Conservation (phyloP, 352 stramenopile species). For the Globisporangium uncinulatum region DNA sequence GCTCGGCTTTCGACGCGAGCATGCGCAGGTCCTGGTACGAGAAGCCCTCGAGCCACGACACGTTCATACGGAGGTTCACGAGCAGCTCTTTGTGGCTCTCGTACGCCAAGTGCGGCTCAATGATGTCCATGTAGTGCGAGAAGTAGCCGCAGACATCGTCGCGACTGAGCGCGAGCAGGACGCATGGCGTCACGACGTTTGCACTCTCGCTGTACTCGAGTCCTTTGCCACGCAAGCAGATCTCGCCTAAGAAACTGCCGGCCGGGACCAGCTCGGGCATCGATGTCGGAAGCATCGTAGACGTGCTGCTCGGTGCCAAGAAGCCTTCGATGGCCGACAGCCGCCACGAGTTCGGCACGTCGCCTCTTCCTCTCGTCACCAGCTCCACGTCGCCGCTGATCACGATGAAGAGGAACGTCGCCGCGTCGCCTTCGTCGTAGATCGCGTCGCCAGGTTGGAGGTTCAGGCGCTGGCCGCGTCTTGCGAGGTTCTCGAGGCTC, state of each 20-base stretch:
- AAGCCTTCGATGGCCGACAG: slow-evolving; percentile 13
- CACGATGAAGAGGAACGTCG: slow-evolving; percentile 65
- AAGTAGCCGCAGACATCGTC: slow-evolving; percentile 59
- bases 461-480: slow-evolving; percentile 33
- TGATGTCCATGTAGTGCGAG: slow-evolving; percentile 60
- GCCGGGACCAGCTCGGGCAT: slow-evolving; percentile 27
- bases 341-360: slow-evolving; percentile 9
- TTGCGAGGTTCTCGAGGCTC: slow-evolving; percentile 41
- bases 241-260: slow-evolving; percentile 62
- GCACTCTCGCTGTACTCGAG: slow-evolving; percentile 52
- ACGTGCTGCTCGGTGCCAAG: background rate
- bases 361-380: background rate
- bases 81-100: slow-evolving; percentile 50
- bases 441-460: slow-evolving; percentile 38
- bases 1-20: slow-evolving; percentile 37
- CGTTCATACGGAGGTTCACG: slow-evolving; percentile 26
- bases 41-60: slow-evolving; percentile 35
- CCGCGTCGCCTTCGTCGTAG: slow-evolving; percentile 54
- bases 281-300: background rate
- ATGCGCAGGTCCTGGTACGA: slow-evolving; percentile 53
- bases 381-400: slow-evolving; percentile 46
- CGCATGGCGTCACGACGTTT: slow-evolving; percentile 22
- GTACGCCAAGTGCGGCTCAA: slow-evolving; percentile 48
- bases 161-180: slow-evolving; percentile 42
- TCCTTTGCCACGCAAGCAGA: slow-evolving; percentile 25